phyloP scores from a whole-genome alignment of 768 basidiomycete genomes.

The Mycena vitilis region DNA sequence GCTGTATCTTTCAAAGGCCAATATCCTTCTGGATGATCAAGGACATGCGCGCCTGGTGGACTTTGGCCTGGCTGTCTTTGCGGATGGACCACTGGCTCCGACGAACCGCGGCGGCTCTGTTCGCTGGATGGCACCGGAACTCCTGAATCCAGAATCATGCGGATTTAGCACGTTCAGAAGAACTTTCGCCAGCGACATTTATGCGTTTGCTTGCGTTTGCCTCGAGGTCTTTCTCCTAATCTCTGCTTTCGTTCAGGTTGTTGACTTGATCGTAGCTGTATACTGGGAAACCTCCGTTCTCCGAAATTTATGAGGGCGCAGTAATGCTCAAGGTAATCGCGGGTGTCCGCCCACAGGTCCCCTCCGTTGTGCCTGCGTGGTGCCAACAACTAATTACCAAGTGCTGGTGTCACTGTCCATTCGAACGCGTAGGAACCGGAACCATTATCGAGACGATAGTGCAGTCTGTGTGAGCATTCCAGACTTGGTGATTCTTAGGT shows the following conservation, averaged over 20 bases:
- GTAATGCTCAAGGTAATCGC: conserved; percentile 15
- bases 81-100: conserved; percentile 20
- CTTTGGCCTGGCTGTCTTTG: conserved; percentile 34
- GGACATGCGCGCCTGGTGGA: conserved; percentile 33
- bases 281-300: conserved; percentile 21
- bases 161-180: conserved; percentile 13
- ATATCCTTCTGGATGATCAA: conserved; percentile 35
- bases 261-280: conserved; percentile 15
- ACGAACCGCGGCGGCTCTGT: conserved; percentile 29
- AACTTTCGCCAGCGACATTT: conserved; percentile 30
- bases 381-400: neutral
- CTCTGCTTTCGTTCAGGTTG: neutral
- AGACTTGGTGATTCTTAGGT: neutral
- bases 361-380: neutral
- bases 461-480: conserved; percentile 13
- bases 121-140: conserved; percentile 34
- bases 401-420: conserved; percentile 13
- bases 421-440: conserved; percentile 1
- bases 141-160: conserved; percentile 27
- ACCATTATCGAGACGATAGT: conserved; percentile 21
- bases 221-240: conserved; percentile 26
- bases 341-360: conserved; percentile 16
- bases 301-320: conserved; percentile 9
- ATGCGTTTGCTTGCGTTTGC: conserved; percentile 34
- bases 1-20: conserved; percentile 25